Evolutionary conservation across 225 moss, liverwort and hornwort species (phyloP).

Genomic region (Climacium dendroides): DNA sequence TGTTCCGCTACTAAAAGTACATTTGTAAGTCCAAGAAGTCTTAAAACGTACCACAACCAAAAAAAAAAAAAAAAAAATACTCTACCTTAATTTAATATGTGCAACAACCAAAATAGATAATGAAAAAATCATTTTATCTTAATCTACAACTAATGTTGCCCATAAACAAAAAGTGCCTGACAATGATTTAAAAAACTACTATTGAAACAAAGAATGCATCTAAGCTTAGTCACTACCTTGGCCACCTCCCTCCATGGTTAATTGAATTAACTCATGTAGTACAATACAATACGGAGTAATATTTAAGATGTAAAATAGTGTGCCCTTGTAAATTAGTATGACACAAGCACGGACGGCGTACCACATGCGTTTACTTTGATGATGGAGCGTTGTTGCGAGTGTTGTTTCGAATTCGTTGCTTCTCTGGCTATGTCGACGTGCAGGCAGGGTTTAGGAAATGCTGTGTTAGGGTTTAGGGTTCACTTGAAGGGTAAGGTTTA

Average conservation of each 20-base stretch:
- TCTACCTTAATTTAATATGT: too few relatives aligned
- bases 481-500: background rate
- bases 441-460: background rate
- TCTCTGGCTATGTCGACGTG: background rate
- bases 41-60: fast-evolving
- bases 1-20: background rate
- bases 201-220: background rate
- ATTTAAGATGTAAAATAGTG: background rate
- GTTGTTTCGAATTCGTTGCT: background rate
- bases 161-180: fast-evolving
- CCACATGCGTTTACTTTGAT: background rate
- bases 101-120: too few relatives aligned
- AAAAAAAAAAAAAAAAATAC: too few relatives aligned
- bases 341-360: background rate
- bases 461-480: background rate
- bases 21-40: background rate
- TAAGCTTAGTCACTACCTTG: background rate
- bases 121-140: fast-evolving
- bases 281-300: background rate
- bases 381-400: background rate
- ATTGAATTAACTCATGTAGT: background rate
- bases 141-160: fast-evolving
- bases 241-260: background rate
- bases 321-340: background rate
- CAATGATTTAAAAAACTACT: too few relatives aligned